phyloP scores from a whole-genome alignment of 768 basidiomycete genomes.

The Boletus eberwhitei region DNA sequence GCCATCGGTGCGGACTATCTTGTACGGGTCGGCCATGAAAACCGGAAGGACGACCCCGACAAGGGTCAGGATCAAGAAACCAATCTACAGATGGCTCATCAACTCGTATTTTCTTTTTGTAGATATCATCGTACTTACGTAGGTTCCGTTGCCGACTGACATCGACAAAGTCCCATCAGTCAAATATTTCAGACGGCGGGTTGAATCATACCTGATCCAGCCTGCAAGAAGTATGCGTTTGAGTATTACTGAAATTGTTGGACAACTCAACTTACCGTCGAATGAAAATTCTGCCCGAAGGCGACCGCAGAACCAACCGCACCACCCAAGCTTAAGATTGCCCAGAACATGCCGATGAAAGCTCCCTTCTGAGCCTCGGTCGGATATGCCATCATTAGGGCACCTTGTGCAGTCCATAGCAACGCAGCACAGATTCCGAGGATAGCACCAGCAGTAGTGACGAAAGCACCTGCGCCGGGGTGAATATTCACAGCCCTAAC shows the following conservation, averaged over 20 bases:
- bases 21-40: conserved; percentile 66
- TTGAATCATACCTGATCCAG: conserved; percentile 26
- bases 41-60: conserved; percentile 64
- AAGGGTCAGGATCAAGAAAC: conserved; percentile 67
- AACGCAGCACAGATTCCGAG: conserved; percentile 50
- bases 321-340: conserved; percentile 77
- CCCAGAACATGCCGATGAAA: conserved; percentile 53
- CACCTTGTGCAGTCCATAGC: conserved; percentile 52
- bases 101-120: neutral
- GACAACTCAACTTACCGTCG: conserved; percentile 40
- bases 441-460: conserved; percentile 47
- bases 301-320: conserved; percentile 78
- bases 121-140: conserved; percentile 54
- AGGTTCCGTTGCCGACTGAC: conserved; percentile 70
- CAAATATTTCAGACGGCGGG: neutral
- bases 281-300: conserved; percentile 67
- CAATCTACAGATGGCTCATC: conserved; percentile 47
- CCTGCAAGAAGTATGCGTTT: conserved; percentile 11
- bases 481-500: conserved; percentile 43
- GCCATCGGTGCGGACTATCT: conserved; percentile 75
- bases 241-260: neutral
- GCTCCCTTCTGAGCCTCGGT: conserved; percentile 54
- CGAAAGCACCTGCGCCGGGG: conserved; percentile 42
- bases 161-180: neutral
- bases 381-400: conserved; percentile 56